Evolutionary conservation across 2,329 filamentous ascomycete species (phyloP), one percentile per base, ranked within the genome.

Genomic region (Fusarium scirpi): DNA sequence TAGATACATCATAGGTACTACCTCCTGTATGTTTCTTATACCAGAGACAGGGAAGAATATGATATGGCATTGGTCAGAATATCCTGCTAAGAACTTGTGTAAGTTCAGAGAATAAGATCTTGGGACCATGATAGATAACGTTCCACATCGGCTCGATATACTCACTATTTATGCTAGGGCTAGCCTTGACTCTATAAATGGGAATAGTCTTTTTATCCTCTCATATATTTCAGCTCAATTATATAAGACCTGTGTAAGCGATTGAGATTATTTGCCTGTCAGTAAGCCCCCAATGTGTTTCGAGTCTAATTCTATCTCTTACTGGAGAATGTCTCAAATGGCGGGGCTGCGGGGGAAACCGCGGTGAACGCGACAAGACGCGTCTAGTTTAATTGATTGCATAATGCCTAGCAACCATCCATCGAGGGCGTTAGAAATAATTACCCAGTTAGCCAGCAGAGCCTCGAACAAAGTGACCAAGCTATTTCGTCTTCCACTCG

Each of bases 361-460:
- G 58, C 58, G 67, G 24, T 25, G 27, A 56, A 58, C 67, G 67
- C 45, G 68, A 61, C 44, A 12, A 24, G 47, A 62, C 68, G 64
- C 59, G 64, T 56, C 49, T 25, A 38, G 63, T 65, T 70, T 69
- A 71, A 71, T 71, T 71, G 68, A 69, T 61, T 71, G 18, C 40
- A 52, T 52, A 27, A 15, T 53, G 49, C 49, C 49, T 8, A 9
- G 49, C 34, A 53, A 51, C 34, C 48, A 52, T 25, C 22, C 4
- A 38, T 38, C 6, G 34, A 38, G 34, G 34, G 34, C 10, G 34
- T n/a, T 12, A 38, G 34, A 38, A 38, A n/a, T n/a, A 38, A 38
- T 38, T 0, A 11, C 5, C 10, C 18, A n/a, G 18, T n/a, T 6
- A 11, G 18, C 34, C 34, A 2, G 10, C 34, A 38, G 6, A 12